Base-by-base conservation (phyloP, 495 filamentous ascomycete species). In the Aspergillus sclerotiicarbonarius region DNA sequence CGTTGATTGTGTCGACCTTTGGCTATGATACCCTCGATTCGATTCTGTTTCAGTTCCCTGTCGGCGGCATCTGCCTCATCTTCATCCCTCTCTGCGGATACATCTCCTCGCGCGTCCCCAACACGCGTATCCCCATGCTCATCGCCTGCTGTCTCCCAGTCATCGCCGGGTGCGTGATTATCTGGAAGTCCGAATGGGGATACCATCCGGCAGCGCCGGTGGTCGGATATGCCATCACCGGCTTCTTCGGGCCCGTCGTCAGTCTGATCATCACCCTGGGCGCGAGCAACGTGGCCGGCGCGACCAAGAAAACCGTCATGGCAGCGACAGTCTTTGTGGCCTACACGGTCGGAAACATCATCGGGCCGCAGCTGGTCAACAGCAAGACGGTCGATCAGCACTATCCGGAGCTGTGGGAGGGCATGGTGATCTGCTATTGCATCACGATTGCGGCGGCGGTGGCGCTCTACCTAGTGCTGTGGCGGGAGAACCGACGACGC, bases 231-330 rank as follows among this genome's bases (percentile, higher is more conserved):
- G 80, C 85, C 0, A 73, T 90, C 18, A 86, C 86, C 31, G 87
- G 88, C 0, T 87, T 87, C 64, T 89, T 89, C 49, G 89, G 86
- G 0, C 83, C 80, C 0, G 83, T 86, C 0, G 85, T 87, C 0
- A 83, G 79, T 29, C 70, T 90, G 30, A 83, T 84, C 45, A 87
- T 91, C 54, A 84, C 81, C 0, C 61, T 89, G 1, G 87, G 86
- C 0, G 88, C 87, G 67, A 80, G 82, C 16, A 90, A 91, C 61
- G 83, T 91, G 0, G 89, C 88, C 0, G 89, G 89, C 0, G 82
- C 86, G 16, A 91, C 88, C 7, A 93, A 93, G 70, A 90, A 90
- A 74, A 85, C 82, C 54, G 79, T 85, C 59, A 90, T 86, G 77
- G 84, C 87, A 0, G 84, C 85, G 0, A 84, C 84, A 2, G 87